Base-by-base conservation (phyloP, 2,329 filamentous ascomycete genomes). In the Myriosclerotinia scirpicola region DNA sequence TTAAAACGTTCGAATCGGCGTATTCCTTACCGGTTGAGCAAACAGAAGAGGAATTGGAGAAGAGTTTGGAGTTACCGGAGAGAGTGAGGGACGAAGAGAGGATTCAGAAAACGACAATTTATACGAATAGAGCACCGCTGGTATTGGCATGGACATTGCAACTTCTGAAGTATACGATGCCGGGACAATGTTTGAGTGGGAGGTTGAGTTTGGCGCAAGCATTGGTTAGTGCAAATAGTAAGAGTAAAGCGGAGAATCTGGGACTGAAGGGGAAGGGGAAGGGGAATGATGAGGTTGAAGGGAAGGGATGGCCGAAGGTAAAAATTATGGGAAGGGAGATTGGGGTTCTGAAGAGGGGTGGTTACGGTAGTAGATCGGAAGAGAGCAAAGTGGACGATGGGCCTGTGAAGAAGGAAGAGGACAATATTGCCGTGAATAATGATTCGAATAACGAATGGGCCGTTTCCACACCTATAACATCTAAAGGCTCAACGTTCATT, bases 101-200 rank as follows among this genome's bases (percentile, higher is more conserved):
- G 9, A 85, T 96, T 5, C 80, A 81, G 17, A 77, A 79, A 2
- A 85, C 85, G 0, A 79, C 81, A 0, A 72, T 96, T 1, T 80
- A 88, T 69, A 95, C 91, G 0, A 96, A 96, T 73, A 83, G 93
- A 50, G 92, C 93, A 2, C 92, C 93, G 1, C 79, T 96, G 1
- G 87, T 96, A 1, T 82, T 96, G 6, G 92, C 92, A 0, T 96
- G 96, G 77, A 87, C 90, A 0, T 85, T 92, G 17, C 85, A 87
- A 68, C 76, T 94, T 59, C 76, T 96, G 56, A 88, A 90, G 55
- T 88, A 90, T 75, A 96, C 91, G 0, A 94, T 93, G 89, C 90
- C 92, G 0, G 88, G 91, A 71, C 93, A 97, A 75, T 92, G 92
- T 3, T 82, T 89, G 3, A 95, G 91, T n/a, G 94, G 91, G 75